Conservation (phyloP, 202 grass and related monocot genomes). For the Panicum virgatum region DNA sequence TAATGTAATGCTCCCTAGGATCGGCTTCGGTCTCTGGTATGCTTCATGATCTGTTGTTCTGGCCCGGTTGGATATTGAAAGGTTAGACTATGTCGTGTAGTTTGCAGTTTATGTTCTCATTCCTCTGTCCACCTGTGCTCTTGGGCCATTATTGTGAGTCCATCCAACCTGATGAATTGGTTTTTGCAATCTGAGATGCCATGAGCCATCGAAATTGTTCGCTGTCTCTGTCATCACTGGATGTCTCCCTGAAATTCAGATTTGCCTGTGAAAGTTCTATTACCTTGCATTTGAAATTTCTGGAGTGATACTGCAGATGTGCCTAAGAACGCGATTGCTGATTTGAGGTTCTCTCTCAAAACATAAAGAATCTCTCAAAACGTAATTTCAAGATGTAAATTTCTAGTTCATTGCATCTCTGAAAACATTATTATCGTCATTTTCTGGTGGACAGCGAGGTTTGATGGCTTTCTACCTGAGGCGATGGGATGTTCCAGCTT, state of each 20-base stretch:
- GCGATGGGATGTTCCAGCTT: not conserved
- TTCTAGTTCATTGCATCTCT: not conserved
- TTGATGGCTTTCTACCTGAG: not conserved
- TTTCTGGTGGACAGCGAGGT: not conserved
- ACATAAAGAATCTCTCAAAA: not conserved
- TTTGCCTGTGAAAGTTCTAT: too few relatives aligned
- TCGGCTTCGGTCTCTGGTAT: not conserved
- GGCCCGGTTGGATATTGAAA: not conserved
- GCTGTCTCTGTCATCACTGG: too few relatives aligned
- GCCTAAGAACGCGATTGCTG: too few relatives aligned
- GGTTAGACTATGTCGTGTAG: too few relatives aligned
- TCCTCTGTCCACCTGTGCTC: not conserved
- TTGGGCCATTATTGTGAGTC: not conserved
- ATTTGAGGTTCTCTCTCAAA: too few relatives aligned
- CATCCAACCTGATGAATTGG: not conserved
- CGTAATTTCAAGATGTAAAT: not conserved
- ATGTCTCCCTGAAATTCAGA: too few relatives aligned
- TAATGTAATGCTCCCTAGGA: constrained; percentile 43
- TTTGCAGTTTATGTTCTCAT: not conserved
- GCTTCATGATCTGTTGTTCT: not conserved
- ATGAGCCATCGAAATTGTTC: too few relatives aligned
- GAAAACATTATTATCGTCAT: not conserved
- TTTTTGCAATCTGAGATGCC: not conserved
- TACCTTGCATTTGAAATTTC: not conserved
- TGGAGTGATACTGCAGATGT: not conserved